Evolutionary conservation across 139 green algal genomes (phyloP), one percentile per base, ranked within the genome.

Genomic region (Dunaliella primolecta): DNA sequence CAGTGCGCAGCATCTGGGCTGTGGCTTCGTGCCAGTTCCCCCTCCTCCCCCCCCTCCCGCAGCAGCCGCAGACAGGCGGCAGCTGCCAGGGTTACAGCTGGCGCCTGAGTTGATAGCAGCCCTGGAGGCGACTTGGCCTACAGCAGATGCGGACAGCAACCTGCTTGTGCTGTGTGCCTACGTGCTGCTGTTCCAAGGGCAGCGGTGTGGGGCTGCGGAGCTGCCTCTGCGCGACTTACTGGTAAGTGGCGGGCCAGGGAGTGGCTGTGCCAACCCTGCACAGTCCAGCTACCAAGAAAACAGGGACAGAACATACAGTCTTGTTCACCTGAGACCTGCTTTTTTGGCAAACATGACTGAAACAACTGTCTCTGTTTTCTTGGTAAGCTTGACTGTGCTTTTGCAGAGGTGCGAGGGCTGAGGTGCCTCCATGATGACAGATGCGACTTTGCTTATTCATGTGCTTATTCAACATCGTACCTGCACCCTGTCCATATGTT

Each of bases 111-210:
- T 87, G 7, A 38, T 86, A 27, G 7, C 25, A 0, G 80, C 83
- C 75, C 0, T 87, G 2, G 38, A 81, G 36, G 31, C 83, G 2
- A 55, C 75, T 25, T 89, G 83, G 56, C 70, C 80, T 74, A 32
- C 29, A 7, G 74, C 74, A 3, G 87, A 90, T 36, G 81, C 79
- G n/a, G 81, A 86, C 2, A 79, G 83, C 0, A 82, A 87, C 56
- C 30, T 87, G 24, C 74, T 83, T 1, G 23, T 75, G 15, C 79
- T 80, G 21, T 74, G 72, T 37, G 81, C 74, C 46, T 86, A 83
- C 80, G 78, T 46, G 34, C 80, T 87, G 72, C 37, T 57, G 2
- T 84, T 35, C 7, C 80, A 77, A 29, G 78, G 84, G n/a, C 75
- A 80, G 75, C 75, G 20, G n/a, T 64, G 15, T 15, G 7, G 46